A percentile compares a stretch with the other conserved stretches of the same genome.
These are phyloP conservation scores for Yarrowia yakushimensis DNA, from an alignment of 805 yeast species.

Conservation along the genomic window DNA sequence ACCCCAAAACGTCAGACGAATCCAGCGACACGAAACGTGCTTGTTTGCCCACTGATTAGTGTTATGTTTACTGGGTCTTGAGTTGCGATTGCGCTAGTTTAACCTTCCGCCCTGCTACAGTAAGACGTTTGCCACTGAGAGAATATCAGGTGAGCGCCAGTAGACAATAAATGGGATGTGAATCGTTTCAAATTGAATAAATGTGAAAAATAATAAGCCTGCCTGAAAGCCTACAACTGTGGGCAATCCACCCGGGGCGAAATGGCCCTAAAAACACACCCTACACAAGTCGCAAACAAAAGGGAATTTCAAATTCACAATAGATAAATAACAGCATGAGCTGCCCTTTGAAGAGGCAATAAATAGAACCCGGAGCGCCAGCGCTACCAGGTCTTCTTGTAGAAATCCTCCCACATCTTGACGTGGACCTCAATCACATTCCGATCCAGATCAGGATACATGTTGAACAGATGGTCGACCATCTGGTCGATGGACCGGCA, in stretches of 20 bases:
- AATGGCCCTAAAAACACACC: too few species aligned
- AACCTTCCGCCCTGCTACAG: background rate
- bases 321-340: background rate
- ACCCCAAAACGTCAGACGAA: background rate
- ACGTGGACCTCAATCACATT: conserved; percentile 17
- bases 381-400: conserved; percentile 16
- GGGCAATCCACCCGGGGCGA: too few species aligned
- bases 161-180: too few species aligned
- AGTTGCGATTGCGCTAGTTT: background rate
- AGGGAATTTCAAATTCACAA: background rate
- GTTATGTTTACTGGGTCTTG: background rate
- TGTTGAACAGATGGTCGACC: conserved; percentile 21
- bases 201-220: too few species aligned
- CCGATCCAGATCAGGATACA: conserved; percentile 21
- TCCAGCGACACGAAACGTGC: background rate
- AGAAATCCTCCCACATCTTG: conserved; percentile 14
- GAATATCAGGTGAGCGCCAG: background rate
- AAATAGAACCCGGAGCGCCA: background rate
- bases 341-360: background rate
- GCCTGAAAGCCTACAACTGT: too few species aligned
- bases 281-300: too few species aligned
- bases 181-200: too few species aligned
- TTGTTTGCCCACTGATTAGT: background rate
- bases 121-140: conserved; percentile 7
- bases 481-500: conserved; percentile 18